Evolutionary conservation across 1,284 basidiomycete species (phyloP), one percentile per base, ranked within the genome.

Genomic region (Leccinum angustisporum): DNA sequence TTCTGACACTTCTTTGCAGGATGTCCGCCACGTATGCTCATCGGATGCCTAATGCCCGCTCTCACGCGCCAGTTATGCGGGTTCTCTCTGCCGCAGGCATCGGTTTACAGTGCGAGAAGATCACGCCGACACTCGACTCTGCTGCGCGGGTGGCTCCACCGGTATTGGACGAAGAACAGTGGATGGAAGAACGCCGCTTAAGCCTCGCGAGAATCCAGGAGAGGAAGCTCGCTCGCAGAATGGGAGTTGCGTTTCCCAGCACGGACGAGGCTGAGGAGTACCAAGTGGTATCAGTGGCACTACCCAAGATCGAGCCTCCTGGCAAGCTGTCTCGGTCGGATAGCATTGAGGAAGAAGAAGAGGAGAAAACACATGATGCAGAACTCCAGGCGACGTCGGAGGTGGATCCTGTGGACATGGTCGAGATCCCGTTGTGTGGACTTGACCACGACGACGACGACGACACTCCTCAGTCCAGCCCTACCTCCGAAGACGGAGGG

Each of bases 11-110:
- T 18, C 18, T 27, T 18, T 31, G n/a, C 63, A 88, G 87, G 8
- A 70, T 85, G 67, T 78, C 73, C 2, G 90, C 86, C 67, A 75
- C 79, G 5, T 92, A 27, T 27, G 25, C 25, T 27, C 25, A 27
- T 27, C 25, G 25, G 4, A 27, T 27, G 25, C 25, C 25, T 27
- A 27, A 27, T 27, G 25, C 25, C 25, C 25, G 25, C 25, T 27
- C 25, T 27, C 25, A 27, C 68, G 83, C 84, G 1, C 85, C 90
- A 0, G 85, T 95, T 58, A 72, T 78, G 51, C 82, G 84, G 34
- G 83, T 94, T 11, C 80, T 94, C 30, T 77, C 79, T 34, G 84
- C 83, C 5, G 86, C 88, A 8, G 88, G 87, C 0, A 68, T 84
- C 13, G 66, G 66, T 33, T 14, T 75, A 38, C 54, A 67, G 38